A percentile compares a stretch with the other conserved stretches of the same genome.
phyloP scores from a whole-genome alignment of 2,329 filamentous ascomycete genomes.

The Mollisiaceae sp. region DNA sequence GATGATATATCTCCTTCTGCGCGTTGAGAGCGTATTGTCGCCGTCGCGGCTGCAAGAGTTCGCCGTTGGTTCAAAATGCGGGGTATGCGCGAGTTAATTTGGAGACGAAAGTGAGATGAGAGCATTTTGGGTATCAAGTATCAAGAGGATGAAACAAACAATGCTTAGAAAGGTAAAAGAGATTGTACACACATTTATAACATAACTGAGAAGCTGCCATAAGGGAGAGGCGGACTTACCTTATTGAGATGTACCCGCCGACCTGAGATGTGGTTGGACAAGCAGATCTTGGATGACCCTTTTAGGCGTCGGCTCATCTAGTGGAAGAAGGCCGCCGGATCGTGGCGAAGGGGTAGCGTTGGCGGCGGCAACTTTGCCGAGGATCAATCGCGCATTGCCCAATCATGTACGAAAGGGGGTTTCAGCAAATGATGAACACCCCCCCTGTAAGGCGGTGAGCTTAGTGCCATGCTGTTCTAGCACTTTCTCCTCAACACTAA shows the following conservation, averaged over 20 bases:
- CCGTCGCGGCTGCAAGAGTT: neutral
- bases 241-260: neutral
- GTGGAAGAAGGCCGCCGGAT: neutral
- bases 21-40: neutral
- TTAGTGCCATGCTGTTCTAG: too few species aligned
- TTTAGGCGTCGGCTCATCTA: neutral
- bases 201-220: too few species aligned
- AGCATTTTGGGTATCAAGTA: neutral
- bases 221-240: neutral
- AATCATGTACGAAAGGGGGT: constrained; percentile 1
- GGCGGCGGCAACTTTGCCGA: constrained; percentile 6
- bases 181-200: neutral
- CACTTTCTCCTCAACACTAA: too few species aligned
- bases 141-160: neutral
- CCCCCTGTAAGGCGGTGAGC: too few species aligned
- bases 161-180: neutral
- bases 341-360: neutral
- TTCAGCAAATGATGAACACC: too few species aligned
- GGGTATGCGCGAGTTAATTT: neutral
- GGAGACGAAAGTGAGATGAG: neutral
- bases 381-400: neutral
- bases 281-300: neutral
- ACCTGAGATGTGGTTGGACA: neutral
- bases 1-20: constrained; percentile 66
- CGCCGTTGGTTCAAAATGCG: neutral